Evolutionary conservation across 345 rosid species (phyloP).

Genomic region (Ceriops tagal): DNA sequence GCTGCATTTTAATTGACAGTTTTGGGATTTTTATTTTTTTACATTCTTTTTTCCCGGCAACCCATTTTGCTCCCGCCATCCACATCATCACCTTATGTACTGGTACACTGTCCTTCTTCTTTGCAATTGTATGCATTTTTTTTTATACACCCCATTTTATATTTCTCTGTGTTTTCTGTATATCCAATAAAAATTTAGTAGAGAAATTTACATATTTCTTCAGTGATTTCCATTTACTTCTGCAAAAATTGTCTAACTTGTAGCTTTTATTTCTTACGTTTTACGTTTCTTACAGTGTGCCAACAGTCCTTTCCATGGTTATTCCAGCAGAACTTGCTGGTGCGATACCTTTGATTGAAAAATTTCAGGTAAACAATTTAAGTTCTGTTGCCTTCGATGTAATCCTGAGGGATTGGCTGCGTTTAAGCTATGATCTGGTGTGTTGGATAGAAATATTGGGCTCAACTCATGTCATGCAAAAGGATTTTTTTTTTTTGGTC

Average conservation of each 20-base stretch:
- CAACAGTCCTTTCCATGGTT: conserved; percentile 46
- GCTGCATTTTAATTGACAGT: too few relatives aligned
- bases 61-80: too few relatives aligned
- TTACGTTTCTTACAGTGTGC: conserved; percentile 40
- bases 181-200: too few relatives aligned
- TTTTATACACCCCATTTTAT: too few relatives aligned
- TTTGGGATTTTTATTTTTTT: too few relatives aligned
- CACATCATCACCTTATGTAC: too few relatives aligned
- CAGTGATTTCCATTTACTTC: not conserved
- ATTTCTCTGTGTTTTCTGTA: too few relatives aligned
- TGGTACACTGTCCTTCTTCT: too few relatives aligned
- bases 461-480: not conserved
- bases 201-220: too few relatives aligned
- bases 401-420: not conserved
- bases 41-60: too few relatives aligned
- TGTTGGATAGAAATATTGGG: not conserved
- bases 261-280: not conserved
- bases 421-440: conserved; percentile 2
- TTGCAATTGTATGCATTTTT: too few relatives aligned
- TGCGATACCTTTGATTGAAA: conserved; percentile 87
- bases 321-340: conserved; percentile 89
- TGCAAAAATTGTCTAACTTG: not conserved
- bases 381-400: conserved; percentile 4
- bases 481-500: too few relatives aligned
- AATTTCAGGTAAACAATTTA: conserved; percentile 60